These are phyloP conservation scores for Rhexocercosporidium sp. DNA, from an alignment of 2,329 filamentous ascomycete genomes.

Conservation along the genomic window DNA sequence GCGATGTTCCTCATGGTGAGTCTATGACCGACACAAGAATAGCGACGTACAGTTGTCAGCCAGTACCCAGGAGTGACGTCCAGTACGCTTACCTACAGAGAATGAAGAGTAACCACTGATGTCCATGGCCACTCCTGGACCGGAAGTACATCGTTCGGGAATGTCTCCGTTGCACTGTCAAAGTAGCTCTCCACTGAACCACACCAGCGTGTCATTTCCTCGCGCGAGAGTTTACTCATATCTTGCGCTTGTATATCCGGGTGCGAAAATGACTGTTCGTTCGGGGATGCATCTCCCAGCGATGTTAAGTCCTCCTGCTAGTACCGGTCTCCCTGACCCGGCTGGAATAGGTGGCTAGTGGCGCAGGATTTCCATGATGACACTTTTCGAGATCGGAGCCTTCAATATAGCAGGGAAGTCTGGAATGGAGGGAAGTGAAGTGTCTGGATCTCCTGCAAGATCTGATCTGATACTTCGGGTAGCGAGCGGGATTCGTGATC, in stretches of 20 bases:
- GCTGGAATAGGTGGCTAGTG: slow-evolving; percentile 44
- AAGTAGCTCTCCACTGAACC: slow-evolving; percentile 6
- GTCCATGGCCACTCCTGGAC: slow-evolving; percentile 10
- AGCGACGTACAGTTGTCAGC: neutral
- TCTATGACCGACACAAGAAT: neutral
- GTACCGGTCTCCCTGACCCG: slow-evolving; percentile 44
- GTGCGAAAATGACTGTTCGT: slow-evolving; percentile 1
- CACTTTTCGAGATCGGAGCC: slow-evolving; percentile 38
- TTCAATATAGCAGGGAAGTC: neutral
- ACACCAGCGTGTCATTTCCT: neutral
- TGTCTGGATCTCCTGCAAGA: neutral
- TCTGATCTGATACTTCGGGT: neutral
- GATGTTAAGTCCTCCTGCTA: slow-evolving; percentile 39
- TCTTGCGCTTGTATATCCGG: slow-evolving; percentile 5
- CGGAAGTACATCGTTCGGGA: slow-evolving; percentile 21
- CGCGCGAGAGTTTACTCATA: neutral
- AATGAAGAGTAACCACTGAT: neutral
- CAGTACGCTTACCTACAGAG: neutral
- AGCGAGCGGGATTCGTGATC: neutral
- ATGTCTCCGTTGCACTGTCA: slow-evolving; percentile 6
- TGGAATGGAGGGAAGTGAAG: neutral
- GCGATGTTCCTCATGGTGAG: slow-evolving; percentile 7
- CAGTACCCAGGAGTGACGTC: neutral
- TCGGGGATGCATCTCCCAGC: slow-evolving; percentile 3
- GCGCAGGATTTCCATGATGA: slow-evolving; percentile 46